phyloP scores from a whole-genome alignment of 495 filamentous ascomycete genomes.

The Talaromyces stipitatus region DNA sequence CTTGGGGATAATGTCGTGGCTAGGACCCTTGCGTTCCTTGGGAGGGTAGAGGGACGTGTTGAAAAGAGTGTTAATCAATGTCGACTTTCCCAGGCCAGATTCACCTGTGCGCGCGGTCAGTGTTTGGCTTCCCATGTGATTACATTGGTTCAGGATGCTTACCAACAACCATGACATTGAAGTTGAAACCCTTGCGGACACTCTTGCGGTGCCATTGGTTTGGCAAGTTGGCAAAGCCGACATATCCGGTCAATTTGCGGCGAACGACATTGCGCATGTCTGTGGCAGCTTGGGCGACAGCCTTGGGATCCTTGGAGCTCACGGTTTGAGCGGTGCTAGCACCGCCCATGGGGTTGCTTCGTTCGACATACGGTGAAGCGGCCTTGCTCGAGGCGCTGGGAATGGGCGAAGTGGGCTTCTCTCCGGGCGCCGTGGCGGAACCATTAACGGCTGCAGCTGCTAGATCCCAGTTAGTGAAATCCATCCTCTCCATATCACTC shows the following conservation, averaged over 20 bases:
- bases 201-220: conserved; percentile 99
- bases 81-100: conserved; percentile 98
- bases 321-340: conserved; percentile 55
- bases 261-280: conserved; percentile 97
- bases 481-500: conserved; percentile 28
- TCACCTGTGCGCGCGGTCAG: conserved; percentile 56
- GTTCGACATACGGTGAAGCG: conserved; percentile 50
- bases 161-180: conserved; percentile 99
- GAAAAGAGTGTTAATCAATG: conserved; percentile 97
- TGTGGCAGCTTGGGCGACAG: conserved; percentile 62
- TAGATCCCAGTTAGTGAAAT: conserved; percentile 7
- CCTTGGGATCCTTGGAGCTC: conserved; percentile 79
- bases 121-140: conserved; percentile 12
- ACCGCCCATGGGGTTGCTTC: conserved; percentile 55
- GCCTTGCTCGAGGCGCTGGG: conserved; percentile 42
- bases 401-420: conserved; percentile 20
- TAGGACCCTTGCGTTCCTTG: conserved; percentile 93
- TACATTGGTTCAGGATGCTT: conserved; percentile 21
- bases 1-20: conserved; percentile 97
- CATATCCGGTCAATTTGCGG: conserved; percentile 95
- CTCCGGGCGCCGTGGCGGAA: conserved; percentile 25
- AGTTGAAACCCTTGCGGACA: conserved; percentile 99
- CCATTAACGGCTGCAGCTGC: conserved; percentile 27
- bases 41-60: conserved; percentile 99
- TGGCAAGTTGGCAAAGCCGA: conserved; percentile 96